phyloP scores from a whole-genome alignment of 257 asterid genomes.

The Phtheirospermum japonicum region DNA sequence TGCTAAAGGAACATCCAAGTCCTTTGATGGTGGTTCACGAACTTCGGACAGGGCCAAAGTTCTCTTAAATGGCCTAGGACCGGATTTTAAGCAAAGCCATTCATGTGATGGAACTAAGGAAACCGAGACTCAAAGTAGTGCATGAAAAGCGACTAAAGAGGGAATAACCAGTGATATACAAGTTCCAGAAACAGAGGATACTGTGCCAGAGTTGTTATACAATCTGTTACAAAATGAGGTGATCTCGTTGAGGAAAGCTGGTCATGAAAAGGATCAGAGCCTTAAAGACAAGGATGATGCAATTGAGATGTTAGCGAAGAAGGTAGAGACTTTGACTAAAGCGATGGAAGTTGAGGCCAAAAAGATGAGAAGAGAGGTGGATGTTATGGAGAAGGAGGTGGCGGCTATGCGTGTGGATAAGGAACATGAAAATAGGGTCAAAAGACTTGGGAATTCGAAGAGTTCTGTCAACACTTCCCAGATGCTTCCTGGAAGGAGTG shows the following conservation, averaged over 20 bases:
- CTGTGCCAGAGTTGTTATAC: conserved; percentile 76
- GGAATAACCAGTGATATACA: conserved; percentile 56
- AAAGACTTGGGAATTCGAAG: conserved; percentile 62
- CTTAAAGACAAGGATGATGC: conserved; percentile 98
- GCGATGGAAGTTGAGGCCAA: conserved; percentile 99
- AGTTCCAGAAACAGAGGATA: conserved; percentile 62
- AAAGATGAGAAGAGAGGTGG: conserved; percentile 96
- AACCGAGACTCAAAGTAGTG: conserved; percentile 47
- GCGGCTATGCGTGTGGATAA: conserved; percentile 91
- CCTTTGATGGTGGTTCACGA: conserved; percentile 96
- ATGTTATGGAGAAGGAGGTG: conserved; percentile 99
- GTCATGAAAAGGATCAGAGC: conserved; percentile 93
- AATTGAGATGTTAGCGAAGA: conserved; percentile 97
- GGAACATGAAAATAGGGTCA: conserved; percentile 76
- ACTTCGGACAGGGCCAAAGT: conserved; percentile 75
- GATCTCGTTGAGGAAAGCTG: conserved; percentile 78
- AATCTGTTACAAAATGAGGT: conserved; percentile 91
- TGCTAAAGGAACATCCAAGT: conserved; percentile 97
- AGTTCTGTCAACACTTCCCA: conserved; percentile 68
- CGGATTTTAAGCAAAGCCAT: conserved; percentile 81
- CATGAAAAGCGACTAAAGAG: conserved; percentile 54
- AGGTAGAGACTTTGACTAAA: conserved; percentile 90
- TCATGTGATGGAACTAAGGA: conserved; percentile 89
- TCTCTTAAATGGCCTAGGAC: conserved; percentile 82
- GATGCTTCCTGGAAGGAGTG: conserved; percentile 70